These are phyloP conservation scores for Hypoxylon fuscum DNA, from an alignment of 495 filamentous ascomycete genomes.

Conservation along the genomic window DNA sequence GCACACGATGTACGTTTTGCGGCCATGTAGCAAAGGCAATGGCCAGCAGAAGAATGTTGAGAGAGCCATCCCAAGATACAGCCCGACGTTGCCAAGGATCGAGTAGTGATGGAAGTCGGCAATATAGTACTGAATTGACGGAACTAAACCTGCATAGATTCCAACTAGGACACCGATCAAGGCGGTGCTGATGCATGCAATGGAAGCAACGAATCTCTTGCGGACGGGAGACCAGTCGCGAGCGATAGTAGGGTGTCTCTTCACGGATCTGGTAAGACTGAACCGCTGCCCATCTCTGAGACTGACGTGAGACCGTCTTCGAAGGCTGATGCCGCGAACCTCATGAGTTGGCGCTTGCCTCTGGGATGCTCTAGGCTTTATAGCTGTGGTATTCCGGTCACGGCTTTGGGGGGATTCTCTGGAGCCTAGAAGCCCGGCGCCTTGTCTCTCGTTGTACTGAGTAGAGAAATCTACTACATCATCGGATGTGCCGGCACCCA, in stretches of 20 bases:
- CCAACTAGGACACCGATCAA: slow-evolving; percentile 74
- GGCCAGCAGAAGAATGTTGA: slow-evolving; percentile 77
- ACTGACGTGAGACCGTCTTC: slow-evolving; percentile 52
- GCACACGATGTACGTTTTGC: slow-evolving; percentile 75
- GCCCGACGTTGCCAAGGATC: slow-evolving; percentile 75
- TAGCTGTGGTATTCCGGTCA: slow-evolving; percentile 19
- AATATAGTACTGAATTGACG: slow-evolving; percentile 77
- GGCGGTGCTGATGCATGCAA: slow-evolving; percentile 75
- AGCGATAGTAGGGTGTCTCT: slow-evolving; percentile 61
- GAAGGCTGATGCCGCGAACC: slow-evolving; percentile 46
- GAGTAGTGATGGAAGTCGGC: slow-evolving; percentile 70
- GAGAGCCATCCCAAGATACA: slow-evolving; percentile 73
- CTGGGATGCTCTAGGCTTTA: slow-evolving; percentile 26
- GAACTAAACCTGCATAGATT: slow-evolving; percentile 78
- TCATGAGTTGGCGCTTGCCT: slow-evolving; percentile 31
- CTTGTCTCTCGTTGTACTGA: slow-evolving; percentile 34
- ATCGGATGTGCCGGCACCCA: slow-evolving; percentile 44
- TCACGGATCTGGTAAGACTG: slow-evolving; percentile 62
- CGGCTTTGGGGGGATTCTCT: slow-evolving; percentile 23
- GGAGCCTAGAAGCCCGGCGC: slow-evolving; percentile 9
- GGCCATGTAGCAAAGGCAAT: slow-evolving; percentile 76
- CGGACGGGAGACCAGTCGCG: slow-evolving; percentile 70
- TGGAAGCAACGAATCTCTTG: slow-evolving; percentile 71
- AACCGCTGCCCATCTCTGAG: slow-evolving; percentile 58
- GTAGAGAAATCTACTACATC: slow-evolving; percentile 43